Conservation (phyloP, 2,329 filamentous ascomycete species). For the Aspergillus spinulosporus region DNA sequence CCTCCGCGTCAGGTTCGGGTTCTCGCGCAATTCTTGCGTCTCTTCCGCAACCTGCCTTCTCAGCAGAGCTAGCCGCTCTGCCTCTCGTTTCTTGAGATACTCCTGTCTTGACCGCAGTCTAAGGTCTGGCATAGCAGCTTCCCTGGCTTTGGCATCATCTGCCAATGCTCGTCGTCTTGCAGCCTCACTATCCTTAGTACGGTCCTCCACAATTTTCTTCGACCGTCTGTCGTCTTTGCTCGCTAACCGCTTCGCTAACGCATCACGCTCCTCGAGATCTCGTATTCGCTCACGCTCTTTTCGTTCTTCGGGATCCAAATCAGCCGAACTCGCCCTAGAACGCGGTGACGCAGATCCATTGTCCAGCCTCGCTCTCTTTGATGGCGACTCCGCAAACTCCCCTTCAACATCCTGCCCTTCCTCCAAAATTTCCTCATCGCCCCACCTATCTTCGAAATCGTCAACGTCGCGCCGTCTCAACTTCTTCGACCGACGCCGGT, state of each 20-base stretch:
- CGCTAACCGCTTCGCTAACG: constrained; percentile 73
- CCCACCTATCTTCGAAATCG: constrained; percentile 77
- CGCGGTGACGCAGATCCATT: constrained; percentile 46
- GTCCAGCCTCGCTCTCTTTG: constrained; percentile 70
- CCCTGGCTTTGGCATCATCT: constrained; percentile 66
- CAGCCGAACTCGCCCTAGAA: constrained; percentile 39
- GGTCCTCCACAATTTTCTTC: constrained; percentile 66
- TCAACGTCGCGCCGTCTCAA: constrained; percentile 51
- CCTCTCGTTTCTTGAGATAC: constrained; percentile 89
- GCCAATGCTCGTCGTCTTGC: constrained; percentile 63
- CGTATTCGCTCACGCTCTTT: constrained; percentile 60
- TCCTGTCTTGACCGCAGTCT: constrained; percentile 83
- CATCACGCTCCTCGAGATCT: constrained; percentile 74
- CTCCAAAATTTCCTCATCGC: constrained; percentile 64
- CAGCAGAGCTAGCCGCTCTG: constrained; percentile 80
- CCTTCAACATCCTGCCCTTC: constrained; percentile 47
- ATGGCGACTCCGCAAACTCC: constrained; percentile 67
- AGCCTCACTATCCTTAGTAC: constrained; percentile 58
- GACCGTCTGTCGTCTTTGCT: constrained; percentile 69
- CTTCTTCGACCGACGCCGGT: constrained; percentile 52
- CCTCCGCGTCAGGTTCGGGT: constrained; percentile 69
- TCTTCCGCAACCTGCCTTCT: constrained; percentile 90
- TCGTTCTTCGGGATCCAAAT: constrained; percentile 61
- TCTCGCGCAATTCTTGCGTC: constrained; percentile 73
- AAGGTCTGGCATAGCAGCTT: constrained; percentile 74